phyloP scores from a whole-genome alignment of 371 early-diverging fungal genomes.

The Capillidium heterosporum region DNA sequence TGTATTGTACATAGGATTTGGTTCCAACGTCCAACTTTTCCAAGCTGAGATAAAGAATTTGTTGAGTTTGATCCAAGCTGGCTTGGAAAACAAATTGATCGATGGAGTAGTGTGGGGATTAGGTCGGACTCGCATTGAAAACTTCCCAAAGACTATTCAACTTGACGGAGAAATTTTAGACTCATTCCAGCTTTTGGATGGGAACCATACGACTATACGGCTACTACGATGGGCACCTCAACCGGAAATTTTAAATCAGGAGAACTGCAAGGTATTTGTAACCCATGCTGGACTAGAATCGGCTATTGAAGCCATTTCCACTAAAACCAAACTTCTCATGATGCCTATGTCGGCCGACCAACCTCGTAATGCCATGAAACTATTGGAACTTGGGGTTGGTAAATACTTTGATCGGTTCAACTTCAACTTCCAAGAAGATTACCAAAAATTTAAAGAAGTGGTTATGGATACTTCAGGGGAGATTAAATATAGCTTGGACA shows the following conservation, averaged over 20 bases:
- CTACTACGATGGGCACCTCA: slow-evolving; percentile 6
- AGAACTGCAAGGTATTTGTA: background rate
- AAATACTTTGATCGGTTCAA: background rate
- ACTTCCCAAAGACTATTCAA: background rate
- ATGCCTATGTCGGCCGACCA: slow-evolving; percentile 3
- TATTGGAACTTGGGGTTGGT: background rate
- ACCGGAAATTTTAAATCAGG: slow-evolving; percentile 3
- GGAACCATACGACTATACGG: background rate
- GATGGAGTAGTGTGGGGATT: slow-evolving; percentile 7
- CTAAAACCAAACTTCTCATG: background rate
- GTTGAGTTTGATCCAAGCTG: background rate
- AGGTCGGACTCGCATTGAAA: background rate
- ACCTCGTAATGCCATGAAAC: background rate
- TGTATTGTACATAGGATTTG: slow-evolving; percentile 3
- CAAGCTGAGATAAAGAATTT: background rate
- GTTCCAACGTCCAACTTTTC: background rate
- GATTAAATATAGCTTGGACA: background rate
- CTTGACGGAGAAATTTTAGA: background rate
- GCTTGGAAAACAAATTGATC: background rate
- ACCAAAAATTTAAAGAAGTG: background rate
- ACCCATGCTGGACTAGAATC: slow-evolving; percentile 5
- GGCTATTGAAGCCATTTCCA: background rate
- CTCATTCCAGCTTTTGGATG: background rate
- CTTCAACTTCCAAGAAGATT: background rate
- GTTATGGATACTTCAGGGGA: background rate